These are phyloP conservation scores for Psilocybe cubensis DNA, from an alignment of 768 basidiomycete species.

Conservation along the genomic window DNA sequence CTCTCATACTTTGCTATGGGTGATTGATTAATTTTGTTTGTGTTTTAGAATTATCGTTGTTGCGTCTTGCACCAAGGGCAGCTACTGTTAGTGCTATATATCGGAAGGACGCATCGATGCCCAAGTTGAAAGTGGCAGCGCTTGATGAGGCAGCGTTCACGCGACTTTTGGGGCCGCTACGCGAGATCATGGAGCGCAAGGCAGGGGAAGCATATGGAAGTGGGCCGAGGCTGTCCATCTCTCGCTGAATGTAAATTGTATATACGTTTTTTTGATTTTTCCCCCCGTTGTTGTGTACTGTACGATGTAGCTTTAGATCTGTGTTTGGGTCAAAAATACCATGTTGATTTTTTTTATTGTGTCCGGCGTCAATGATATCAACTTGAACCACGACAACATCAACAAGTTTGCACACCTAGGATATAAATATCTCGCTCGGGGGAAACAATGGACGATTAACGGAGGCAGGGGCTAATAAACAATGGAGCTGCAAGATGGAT, in stretches of 20 bases:
- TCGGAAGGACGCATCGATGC: conserved; percentile 47
- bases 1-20: not conserved
- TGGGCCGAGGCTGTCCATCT: conserved; percentile 27
- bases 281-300: conserved; percentile 4
- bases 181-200: conserved; percentile 91
- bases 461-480: not conserved
- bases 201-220: conserved; percentile 75
- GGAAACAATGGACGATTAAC: not conserved
- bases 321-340: not conserved
- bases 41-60: conserved; percentile 80
- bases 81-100: conserved; percentile 91
- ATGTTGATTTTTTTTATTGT: not conserved
- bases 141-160: conserved; percentile 94
- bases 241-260: conserved; percentile 28
- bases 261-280: conserved; percentile 8
- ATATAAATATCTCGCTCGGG: not conserved
- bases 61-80: conserved; percentile 88
- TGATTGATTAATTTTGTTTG: not conserved
- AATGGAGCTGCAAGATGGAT: not conserved
- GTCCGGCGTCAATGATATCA: not conserved
- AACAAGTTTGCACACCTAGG: not conserved
- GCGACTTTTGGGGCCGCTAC: conserved; percentile 87
- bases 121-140: conserved; percentile 90
- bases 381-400: no score
- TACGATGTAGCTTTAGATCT: conserved; percentile 2